Percentiles rank a stretch among this genome's conserved stretches.
Evolutionary conservation across 2,329 filamentous ascomycete genomes (phyloP).

Genomic region (Calonectria fujianensis): DNA sequence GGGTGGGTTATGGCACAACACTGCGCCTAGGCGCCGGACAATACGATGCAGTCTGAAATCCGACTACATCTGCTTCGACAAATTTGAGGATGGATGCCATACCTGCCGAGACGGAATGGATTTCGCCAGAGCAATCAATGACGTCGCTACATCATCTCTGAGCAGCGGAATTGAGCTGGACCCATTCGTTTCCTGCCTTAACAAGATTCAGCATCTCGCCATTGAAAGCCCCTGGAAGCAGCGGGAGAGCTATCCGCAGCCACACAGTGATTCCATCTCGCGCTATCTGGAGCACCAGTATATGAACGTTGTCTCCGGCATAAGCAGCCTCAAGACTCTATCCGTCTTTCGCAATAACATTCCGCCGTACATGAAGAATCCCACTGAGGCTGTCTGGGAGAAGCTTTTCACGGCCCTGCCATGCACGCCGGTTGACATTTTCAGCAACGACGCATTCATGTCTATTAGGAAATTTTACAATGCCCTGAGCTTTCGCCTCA

Average conservation of each 20-base stretch:
- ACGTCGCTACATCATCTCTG: neutral
- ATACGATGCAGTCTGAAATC: conserved; percentile 18
- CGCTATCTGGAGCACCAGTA: conserved; percentile 17
- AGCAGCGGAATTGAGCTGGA: conserved; percentile 2
- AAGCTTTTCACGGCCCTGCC: conserved; percentile 5
- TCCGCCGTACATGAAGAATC: conserved; percentile 10
- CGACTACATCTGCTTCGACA: conserved; percentile 27
- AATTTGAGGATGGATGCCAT: neutral
- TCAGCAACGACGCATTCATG: conserved; percentile 1
- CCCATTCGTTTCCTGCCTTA: conserved; percentile 9
- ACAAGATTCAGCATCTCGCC: conserved; percentile 17
- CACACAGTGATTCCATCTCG: neutral
- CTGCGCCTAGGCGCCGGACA: conserved; percentile 6
- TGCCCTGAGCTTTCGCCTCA: neutral
- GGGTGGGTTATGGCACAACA: neutral
- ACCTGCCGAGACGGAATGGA: conserved; percentile 6
- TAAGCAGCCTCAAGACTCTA: neutral
- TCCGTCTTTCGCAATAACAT: conserved; percentile 25
- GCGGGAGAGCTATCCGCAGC: neutral
- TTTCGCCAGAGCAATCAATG: neutral
- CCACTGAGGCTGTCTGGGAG: conserved; percentile 16
- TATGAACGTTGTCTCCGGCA: conserved; percentile 6
- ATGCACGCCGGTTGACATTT: conserved; percentile 5
- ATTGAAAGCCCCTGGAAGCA: conserved; percentile 27
- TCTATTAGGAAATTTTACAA: conserved; percentile 18